Evolutionary conservation across 2,329 filamentous ascomycete genomes (phyloP).

Genomic region (Aspergillus phoenicis): DNA sequence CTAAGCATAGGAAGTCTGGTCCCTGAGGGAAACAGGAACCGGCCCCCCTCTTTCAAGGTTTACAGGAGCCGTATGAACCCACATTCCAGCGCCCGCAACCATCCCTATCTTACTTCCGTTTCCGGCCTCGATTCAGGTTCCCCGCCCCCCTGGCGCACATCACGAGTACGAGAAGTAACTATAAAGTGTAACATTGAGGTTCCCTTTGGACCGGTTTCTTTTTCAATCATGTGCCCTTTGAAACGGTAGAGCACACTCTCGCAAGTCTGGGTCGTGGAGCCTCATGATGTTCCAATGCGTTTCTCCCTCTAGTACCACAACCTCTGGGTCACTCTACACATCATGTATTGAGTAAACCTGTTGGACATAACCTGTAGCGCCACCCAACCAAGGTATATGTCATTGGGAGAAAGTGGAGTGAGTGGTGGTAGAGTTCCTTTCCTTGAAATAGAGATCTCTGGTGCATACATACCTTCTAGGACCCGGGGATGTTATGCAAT

Average conservation of each 20-base stretch:
- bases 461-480: neutral
- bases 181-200: constrained; percentile 1
- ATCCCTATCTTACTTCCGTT: neutral
- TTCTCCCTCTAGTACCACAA: neutral
- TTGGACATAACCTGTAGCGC: neutral
- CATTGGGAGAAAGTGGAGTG: neutral
- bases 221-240: neutral
- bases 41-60: neutral
- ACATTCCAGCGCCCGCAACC: neutral
- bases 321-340: neutral
- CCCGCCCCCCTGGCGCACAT: neutral
- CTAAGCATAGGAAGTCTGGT: neutral
- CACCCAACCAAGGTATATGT: neutral
- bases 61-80: neutral
- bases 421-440: neutral
- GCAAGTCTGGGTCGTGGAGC: neutral
- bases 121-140: neutral
- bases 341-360: neutral
- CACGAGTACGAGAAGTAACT: neutral
- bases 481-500: neutral
- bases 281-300: neutral
- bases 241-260: neutral
- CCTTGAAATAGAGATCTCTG: neutral
- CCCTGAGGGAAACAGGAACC: neutral
- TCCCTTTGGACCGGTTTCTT: neutral